Base-by-base conservation (phyloP, 2,329 filamentous ascomycete species). In the Clarireedia hainanense region DNA sequence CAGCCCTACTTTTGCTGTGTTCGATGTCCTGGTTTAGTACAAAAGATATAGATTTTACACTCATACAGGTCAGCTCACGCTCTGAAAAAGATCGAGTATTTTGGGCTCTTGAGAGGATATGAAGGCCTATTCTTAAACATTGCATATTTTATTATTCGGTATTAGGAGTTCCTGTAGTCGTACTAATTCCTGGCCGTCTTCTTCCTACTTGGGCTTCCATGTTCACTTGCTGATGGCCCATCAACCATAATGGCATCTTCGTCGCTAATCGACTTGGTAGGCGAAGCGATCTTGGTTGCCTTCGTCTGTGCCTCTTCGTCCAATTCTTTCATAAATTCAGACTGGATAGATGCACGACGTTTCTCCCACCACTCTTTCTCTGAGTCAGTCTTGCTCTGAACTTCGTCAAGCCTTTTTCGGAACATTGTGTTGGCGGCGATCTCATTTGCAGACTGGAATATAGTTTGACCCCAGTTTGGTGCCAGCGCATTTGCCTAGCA, bases 361-460 rank as follows among this genome's bases (percentile, higher is more conserved):
- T 88, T 88, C 70, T 90, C 89, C 94, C 94, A 99, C 90, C 91
- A 96, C 67, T 86, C 80, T 74, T 88, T 89, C 74, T 97, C 94
- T 42, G 83, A 76, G 9, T 80, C 78, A 1, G 84, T 76, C 67
- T 89, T 86, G 27, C 77, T 74, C 65, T 91, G 84, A 57, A 96
- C 83, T 60, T 91, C 86, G 47, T 85, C 80, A 20, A 96, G 78
- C 50, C 85, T 81, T 62, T 85, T 78, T 63, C 90, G 88, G 67
- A 96, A 80, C 47, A 84, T 74, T 43, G 82, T 80, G 74, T 96
- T 96, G 68, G 90, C 86, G 57, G 88, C 84, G 73, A 99, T 96
- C 73, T 99, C 94, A 73, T 95, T 95, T 55, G 94, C 94, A 47
- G 89, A 91, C 73, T 99, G 94, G 80, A 99, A 99, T 71, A 99